Base-by-base conservation (phyloP, 768 basidiomycete species). In the Pulveroboletus ravenelii region DNA sequence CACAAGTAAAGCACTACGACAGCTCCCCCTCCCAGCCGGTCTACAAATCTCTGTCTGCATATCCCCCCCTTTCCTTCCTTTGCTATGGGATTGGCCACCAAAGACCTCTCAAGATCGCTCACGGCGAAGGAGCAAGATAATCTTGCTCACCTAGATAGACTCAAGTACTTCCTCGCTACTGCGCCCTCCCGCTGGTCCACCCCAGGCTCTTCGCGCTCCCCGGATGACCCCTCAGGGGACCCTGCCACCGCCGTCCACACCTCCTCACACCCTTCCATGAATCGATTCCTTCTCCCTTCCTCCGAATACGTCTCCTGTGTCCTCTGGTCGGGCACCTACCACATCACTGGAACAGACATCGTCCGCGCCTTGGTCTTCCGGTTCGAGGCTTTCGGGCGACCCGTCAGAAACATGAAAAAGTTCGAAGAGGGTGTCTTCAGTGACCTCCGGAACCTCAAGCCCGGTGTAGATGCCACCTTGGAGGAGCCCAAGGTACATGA, bases 391-490 rank as follows among this genome's bases (percentile, higher is more conserved):
- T 95, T 95, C 61, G 89, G 90, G 2, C 75, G 94, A 9, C 94
- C 93, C 0, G 91, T 97, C 36, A 76, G 79, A 50, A 91, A 92
- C 62, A 87, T 92, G 79, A 96, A 96, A 71, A 97, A 97, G 68
- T 97, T 95, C 60, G 94, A 97, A 66, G 94, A 97, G 70, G 94
- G 94, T 45, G 86, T 97, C 39, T 97, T 97, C 62, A 87, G 84
- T 45, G 94, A 97, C 69, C 75, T 97, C 53, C 73, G 94, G 20
- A 97, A 97, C 63, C 75, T 97, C 53, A 96, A 96, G 70, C 93
- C 93, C 0, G 94, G 94, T 10, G 78, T 84, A 0, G 94, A 96
- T 66, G 92, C 94, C 25, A 89, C 85, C 60, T 71, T 97, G 20
- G 94, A 97, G 67, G 94, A 96, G 59, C 93, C 94, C n/a, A 97